Evolutionary conservation across 2,329 filamentous ascomycete species (phyloP).

Genomic region (Aspergillus cejpii): DNA sequence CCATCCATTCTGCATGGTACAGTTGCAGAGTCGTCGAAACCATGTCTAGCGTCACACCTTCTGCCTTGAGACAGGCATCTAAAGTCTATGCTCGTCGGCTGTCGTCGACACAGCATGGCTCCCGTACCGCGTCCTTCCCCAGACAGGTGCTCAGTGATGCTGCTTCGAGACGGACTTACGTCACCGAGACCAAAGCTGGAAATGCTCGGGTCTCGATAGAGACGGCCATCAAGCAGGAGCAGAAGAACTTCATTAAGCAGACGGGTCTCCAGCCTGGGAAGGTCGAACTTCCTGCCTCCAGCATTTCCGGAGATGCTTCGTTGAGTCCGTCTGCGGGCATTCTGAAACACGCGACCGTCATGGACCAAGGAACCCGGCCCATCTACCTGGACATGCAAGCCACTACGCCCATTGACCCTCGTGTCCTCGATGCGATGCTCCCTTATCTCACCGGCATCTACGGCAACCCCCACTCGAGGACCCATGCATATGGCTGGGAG

Average conservation of each 20-base stretch:
- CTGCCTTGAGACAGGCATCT: conserved; percentile 68
- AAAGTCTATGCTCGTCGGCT: conserved; percentile 50
- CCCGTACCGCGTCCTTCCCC: conserved; percentile 36
- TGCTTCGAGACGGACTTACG: conserved; percentile 59
- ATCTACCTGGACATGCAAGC: conserved; percentile 99
- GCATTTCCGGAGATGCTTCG: conserved; percentile 56
- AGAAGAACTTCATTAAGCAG: conserved; percentile 64
- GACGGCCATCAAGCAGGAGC: conserved; percentile 76
- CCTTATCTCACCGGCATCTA: conserved; percentile 90
- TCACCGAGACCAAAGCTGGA: conserved; percentile 68
- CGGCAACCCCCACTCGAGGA: conserved; percentile 94
- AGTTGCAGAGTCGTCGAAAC: conserved; percentile 20
- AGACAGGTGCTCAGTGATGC: conserved; percentile 32
- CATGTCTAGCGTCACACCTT: conserved; percentile 62
- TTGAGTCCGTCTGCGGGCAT: conserved; percentile 78
- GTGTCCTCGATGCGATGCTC: conserved; percentile 93
- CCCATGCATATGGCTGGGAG: conserved; percentile 98
- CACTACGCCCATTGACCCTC: conserved; percentile 88
- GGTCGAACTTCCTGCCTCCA: conserved; percentile 55
- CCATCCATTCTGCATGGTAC: conserved; percentile 19
- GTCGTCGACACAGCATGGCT: conserved; percentile 32
- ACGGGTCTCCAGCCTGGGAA: conserved; percentile 50
- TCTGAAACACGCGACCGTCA: conserved; percentile 81
- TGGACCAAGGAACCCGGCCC: conserved; percentile 86
- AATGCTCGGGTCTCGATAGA: conserved; percentile 71